Evolutionary conservation across 1,284 basidiomycete genomes (phyloP), one percentile per base, ranked within the genome.

Genomic region (Acaromyces ingoldii): DNA sequence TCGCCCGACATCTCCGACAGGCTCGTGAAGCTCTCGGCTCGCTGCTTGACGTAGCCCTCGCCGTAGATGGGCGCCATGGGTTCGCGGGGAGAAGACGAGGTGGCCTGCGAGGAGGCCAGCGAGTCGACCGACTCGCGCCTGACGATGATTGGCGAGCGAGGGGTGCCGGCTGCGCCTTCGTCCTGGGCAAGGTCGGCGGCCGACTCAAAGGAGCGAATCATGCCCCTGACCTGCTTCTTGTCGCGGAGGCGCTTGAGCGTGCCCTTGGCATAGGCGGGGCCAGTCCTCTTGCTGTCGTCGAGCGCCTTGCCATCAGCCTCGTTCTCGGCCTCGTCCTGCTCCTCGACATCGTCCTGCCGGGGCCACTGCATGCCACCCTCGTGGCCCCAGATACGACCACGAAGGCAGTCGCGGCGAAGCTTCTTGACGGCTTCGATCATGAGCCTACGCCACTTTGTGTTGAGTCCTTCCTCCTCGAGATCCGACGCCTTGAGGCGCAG

Each of bases 401-500:
- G 48, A 2, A 71, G 53, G 10, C 65, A 61, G 47, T 71, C 69
- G 9, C 64, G 43, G 15, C 69, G 46, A 1, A 71, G 50, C 33
- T 62, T 62, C n/a, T 58, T 48, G 9, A 43, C 63, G 9, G 69
- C 67, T 42, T 70, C 69, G 45, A 70, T 52, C 64, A 71, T 67
- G 31, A 71, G 53, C 21, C 58, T 58, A 17, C 67, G 55, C 69
- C 69, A 71, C 21, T 65, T 65, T 13, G 58, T 31, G 51, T 71
- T 71, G 33, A 71, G 53, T 6, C 69, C 69, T 15, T 63, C 57
- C 4, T 54, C 49, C 38, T 60, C 69, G 24, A 71, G 53, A 19
- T 71, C 63, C 33, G 55, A 54, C 19, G 69, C 65, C 38, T 57
- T 60, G 17, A 71, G 57, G 21, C 69, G 55, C 19, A 71, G 58